Base-by-base conservation (phyloP, 495 filamentous ascomycete genomes). In the Clohesyomyces aquaticus region DNA sequence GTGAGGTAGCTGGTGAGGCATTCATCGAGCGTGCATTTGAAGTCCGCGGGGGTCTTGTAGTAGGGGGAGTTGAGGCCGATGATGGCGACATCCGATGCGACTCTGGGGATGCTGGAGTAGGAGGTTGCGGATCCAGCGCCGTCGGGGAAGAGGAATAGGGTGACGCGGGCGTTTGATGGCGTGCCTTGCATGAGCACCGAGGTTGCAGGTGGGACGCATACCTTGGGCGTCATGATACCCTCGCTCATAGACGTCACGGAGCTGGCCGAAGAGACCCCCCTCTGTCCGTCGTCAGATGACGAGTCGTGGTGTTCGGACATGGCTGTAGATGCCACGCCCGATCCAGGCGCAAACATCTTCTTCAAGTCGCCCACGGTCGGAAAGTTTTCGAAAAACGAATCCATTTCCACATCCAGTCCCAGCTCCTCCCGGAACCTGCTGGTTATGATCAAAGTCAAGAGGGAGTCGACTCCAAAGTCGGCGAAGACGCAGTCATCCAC, bases 111-210 rank as follows among this genome's bases (percentile, higher is more conserved):
- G 23, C 18, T 10, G 6, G 55, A 16, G 35, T 74, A 74, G 4
- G 72, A 85, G 2, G 76, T 79, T 3, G 81, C 78, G 4, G 79
- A 79, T 16, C 81, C 81, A 38, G 74, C 73, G 29, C 81, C 81
- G 59, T 82, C 81, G 14, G 81, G 81, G 63, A 83, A 76, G 9
- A 83, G 64, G 67, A 81, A 83, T 6, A 82, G 70, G 41, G 64
- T 77, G 49, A 75, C 77, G 8, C 71, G 76, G 3, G 77, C 73
- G 16, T 72, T 77, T 62, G 76, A 79, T 0, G 78, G 73, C 61
- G 73, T 77, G 54, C 81, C 81, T 72, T 82, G 80, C 10, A 83
- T 74, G 18, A 81, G 68, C 50, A 84, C 74, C 0, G 83, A 85
- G 11, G 76, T 83, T 14, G 81, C n/a, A 4, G 51, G 11, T 54